Base-by-base conservation (phyloP, 352 stramenopile species). In the Globisporangium lucens region DNA sequence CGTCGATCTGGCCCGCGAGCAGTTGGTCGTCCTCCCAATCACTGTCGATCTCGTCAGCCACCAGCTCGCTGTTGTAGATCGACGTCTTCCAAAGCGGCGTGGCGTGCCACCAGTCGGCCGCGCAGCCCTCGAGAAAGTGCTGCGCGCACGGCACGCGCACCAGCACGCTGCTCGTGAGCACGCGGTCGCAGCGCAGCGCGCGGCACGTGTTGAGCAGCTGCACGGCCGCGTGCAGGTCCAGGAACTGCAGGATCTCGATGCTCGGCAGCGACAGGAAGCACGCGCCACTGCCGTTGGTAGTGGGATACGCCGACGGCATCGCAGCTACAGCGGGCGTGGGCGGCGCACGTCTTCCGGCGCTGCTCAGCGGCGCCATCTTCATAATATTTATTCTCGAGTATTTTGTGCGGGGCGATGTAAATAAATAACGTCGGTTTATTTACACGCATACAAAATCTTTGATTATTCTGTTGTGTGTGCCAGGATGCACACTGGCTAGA, bases 71-170 rank as follows among this genome's bases (percentile, higher is more conserved):
- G 33, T 47, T 66, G 38, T 63, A 56, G 27, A 67, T 65, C 9
- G 55, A 61, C 12, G 67, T 61, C n/a, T 74, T 75, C 78, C 76
- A 87, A 4, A 72, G 63, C 12, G 75, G 76, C 55, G 76, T 82
- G 6, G 79, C 63, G 56, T 84, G 75, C 78, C 78, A 87, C 78
- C 78, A 87, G 60, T 87, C 78, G 17, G 78, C 78, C 5, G 76
- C 75, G 52, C 78, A 87, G 63, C 80, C 75, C 47, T 84, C 69
- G 61, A 83, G 71, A 61, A 87, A 87, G 57, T 87, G 78, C 52
- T 84, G 78, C 8, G 74, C 75, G 55, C 80, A 87, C 7, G 74
- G 76, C 9, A 70, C 79, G 63, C 80, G 82, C 66, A 81, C 70
- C 17, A 87, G 61, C 33, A 78, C 75, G 24, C 74, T 81, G 29